Conservation (phyloP, 768 basidiomycete genomes). For the Trametes villosa region DNA sequence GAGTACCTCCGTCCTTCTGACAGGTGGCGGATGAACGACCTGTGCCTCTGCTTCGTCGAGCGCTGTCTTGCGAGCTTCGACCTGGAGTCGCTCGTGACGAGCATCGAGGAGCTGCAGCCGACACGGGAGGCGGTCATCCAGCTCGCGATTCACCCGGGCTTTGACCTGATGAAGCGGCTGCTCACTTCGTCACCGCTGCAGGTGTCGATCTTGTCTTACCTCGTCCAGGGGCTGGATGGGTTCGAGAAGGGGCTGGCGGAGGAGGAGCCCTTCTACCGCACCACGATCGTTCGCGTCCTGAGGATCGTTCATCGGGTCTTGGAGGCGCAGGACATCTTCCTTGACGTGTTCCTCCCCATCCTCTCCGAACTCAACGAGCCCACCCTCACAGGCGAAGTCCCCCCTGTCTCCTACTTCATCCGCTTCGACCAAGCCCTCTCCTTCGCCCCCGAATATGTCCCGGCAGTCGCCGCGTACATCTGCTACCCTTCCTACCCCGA, state of each 20-base stretch:
- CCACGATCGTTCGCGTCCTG: constrained; percentile 78
- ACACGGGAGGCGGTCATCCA: constrained; percentile 59
- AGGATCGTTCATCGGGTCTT: constrained; percentile 81
- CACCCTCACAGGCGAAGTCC: constrained; percentile 55
- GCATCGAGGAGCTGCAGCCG: constrained; percentile 54
- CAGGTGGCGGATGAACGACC: constrained; percentile 85
- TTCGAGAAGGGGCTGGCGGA: constrained; percentile 72
- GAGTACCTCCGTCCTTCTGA: constrained; percentile 79
- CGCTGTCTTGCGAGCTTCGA: constrained; percentile 82
- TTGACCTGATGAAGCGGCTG: constrained; percentile 80
- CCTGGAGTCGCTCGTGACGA: constrained; percentile 68
- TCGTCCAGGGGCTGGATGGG: constrained; percentile 79
- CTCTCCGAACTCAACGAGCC: constrained; percentile 68
- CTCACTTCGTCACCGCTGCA: constrained; percentile 77
- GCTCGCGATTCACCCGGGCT: constrained; percentile 80
- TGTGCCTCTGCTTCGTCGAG: constrained; percentile 85
- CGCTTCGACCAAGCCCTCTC: constrained; percentile 76
- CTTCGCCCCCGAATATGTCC: constrained; percentile 71
- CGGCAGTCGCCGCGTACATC: constrained; percentile 83
- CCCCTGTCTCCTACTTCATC: constrained; percentile 71
- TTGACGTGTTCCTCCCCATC: constrained; percentile 84
- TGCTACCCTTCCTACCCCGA: constrained; percentile 72
- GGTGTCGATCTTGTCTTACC: constrained; percentile 71
- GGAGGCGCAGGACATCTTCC: constrained; percentile 86
- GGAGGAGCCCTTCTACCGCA: constrained; percentile 72